Percentiles rank a stretch among this genome's conserved stretches.
phyloP scores from a whole-genome alignment of 148 eudicot species.

The Nyssa sinensis region DNA sequence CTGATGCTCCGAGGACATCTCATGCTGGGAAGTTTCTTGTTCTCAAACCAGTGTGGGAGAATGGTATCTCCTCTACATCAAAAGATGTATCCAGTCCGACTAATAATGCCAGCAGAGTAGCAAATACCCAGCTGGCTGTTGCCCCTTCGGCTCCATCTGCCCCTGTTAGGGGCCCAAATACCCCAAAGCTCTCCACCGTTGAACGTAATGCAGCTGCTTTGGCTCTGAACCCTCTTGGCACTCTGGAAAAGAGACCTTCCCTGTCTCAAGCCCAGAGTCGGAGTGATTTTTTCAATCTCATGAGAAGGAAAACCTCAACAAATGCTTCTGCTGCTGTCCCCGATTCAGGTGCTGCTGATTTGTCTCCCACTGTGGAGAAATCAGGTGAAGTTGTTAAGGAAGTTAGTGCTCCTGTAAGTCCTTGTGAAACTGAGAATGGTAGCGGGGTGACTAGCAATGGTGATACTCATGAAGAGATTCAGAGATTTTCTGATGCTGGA shows the following conservation, averaged over 20 bases:
- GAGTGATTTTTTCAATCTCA: conserved; percentile 72
- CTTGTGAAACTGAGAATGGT: conserved; percentile 28
- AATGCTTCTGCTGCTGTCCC: conserved; percentile 21
- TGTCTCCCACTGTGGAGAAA: conserved; percentile 32
- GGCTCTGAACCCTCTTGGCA: conserved; percentile 32
- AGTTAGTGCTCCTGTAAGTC: conserved; percentile 18
- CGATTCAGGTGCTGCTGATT: conserved; percentile 33
- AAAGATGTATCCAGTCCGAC: conserved; percentile 48
- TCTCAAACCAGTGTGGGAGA: conserved; percentile 70
- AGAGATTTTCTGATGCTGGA: conserved; percentile 27
- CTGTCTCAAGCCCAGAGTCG: conserved; percentile 67
- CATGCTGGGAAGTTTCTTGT: conserved; percentile 53
- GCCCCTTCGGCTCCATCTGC: conserved; percentile 32
- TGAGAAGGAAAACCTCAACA: conserved; percentile 68
- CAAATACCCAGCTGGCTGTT: conserved; percentile 37
- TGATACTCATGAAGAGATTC: conserved; percentile 23
- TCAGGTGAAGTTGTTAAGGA: conserved; percentile 36
- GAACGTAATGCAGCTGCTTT: conserved; percentile 48
- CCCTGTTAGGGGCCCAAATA: conserved; percentile 33
- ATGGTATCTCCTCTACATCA: conserved; percentile 30
- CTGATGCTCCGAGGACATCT: conserved; percentile 47
- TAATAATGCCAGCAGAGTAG: conserved; percentile 32
- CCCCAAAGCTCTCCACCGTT: conserved; percentile 27
- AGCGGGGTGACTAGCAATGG: conserved; percentile 44
- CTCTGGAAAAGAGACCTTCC: conserved; percentile 56